These are phyloP conservation scores for Claviceps lovelessii DNA, from an alignment of 2,329 filamentous ascomycete genomes.

Conservation along the genomic window DNA sequence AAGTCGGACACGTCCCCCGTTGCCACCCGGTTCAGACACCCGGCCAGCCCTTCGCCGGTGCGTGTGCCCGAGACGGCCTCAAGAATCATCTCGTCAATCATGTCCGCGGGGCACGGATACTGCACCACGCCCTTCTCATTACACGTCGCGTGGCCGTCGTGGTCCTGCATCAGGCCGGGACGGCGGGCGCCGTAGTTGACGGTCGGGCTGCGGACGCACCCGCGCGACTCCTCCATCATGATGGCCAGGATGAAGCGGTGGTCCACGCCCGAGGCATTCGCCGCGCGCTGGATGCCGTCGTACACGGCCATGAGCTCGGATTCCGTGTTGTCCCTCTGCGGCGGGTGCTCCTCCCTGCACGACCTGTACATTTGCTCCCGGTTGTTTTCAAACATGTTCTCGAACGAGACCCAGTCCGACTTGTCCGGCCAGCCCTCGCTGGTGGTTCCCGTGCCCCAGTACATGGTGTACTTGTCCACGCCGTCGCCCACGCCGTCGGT, in stretches of 20 bases:
- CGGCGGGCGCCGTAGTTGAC: conserved; percentile 27
- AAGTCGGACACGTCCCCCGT: conserved; percentile 12
- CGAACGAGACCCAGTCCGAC: conserved; percentile 16
- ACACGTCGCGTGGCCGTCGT: conserved; percentile 23
- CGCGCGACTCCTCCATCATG: conserved; percentile 29
- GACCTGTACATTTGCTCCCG: neutral
- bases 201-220: conserved; percentile 26
- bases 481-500: conserved; percentile 7
- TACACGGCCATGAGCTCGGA: conserved; percentile 15
- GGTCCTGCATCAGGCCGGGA: conserved; percentile 27
- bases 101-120: conserved; percentile 14
- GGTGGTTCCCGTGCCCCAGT: conserved; percentile 15
- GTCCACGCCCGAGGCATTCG: conserved; percentile 18
- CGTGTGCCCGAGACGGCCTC: conserved; percentile 29
- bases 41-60: conserved; percentile 26
- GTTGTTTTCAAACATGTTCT: neutral
- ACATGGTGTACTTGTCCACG: conserved; percentile 16
- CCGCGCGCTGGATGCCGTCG: conserved; percentile 19
- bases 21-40: conserved; percentile 20
- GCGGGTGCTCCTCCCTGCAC: neutral
- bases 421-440: conserved; percentile 17
- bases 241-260: conserved; percentile 29
- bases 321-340: neutral
- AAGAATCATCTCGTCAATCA: conserved; percentile 17
- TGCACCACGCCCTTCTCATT: conserved; percentile 11